Percentiles rank a stretch among this genome's conserved stretches.
These are phyloP conservation scores for Cladosporium velox DNA, from an alignment of 2,329 filamentous ascomycete genomes.

Conservation along the genomic window DNA sequence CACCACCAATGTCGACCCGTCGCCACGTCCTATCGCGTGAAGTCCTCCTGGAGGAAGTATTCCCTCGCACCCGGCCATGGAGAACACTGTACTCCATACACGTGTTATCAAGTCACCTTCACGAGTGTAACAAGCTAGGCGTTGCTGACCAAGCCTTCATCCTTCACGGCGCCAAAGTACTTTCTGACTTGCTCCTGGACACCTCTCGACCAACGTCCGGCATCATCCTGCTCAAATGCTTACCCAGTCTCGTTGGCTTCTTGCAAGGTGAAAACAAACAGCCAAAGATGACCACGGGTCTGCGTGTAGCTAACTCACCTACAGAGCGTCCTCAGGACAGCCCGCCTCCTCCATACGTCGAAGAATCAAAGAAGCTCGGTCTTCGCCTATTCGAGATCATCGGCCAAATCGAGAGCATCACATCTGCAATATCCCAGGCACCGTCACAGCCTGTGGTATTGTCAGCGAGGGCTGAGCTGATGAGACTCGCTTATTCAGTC, in stretches of 20 bases:
- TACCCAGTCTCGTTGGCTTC: slow-evolving; percentile 30
- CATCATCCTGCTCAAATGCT: slow-evolving; percentile 22
- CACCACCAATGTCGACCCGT: slow-evolving; percentile 36
- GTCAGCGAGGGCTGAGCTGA: neutral
- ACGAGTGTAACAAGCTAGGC: slow-evolving; percentile 33
- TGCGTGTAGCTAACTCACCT: slow-evolving; percentile 19
- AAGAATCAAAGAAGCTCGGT: slow-evolving; percentile 27
- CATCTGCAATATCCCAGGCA: neutral
- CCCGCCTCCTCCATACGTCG: slow-evolving; percentile 27
- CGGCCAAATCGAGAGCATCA: neutral
- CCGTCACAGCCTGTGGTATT: neutral
- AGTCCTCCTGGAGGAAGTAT: slow-evolving; percentile 62
- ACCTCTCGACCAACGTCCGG: slow-evolving; percentile 18
- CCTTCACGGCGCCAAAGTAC: slow-evolving; percentile 29
- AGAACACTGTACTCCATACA: slow-evolving; percentile 68
- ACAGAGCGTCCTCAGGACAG: slow-evolving; percentile 24
- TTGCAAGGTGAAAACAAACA: slow-evolving; percentile 28
- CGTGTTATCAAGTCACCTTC: slow-evolving; percentile 64
- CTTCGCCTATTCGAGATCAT: slow-evolving; percentile 27
- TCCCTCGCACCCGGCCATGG: slow-evolving; percentile 69
- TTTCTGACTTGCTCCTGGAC: slow-evolving; percentile 31
- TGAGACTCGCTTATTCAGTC: slow-evolving; percentile 17
- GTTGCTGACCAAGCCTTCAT: slow-evolving; percentile 35
- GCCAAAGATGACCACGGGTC: neutral
- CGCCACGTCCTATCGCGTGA: slow-evolving; percentile 57